Base-by-base conservation (phyloP, 257 asterid species). In the Lantana camara region DNA sequence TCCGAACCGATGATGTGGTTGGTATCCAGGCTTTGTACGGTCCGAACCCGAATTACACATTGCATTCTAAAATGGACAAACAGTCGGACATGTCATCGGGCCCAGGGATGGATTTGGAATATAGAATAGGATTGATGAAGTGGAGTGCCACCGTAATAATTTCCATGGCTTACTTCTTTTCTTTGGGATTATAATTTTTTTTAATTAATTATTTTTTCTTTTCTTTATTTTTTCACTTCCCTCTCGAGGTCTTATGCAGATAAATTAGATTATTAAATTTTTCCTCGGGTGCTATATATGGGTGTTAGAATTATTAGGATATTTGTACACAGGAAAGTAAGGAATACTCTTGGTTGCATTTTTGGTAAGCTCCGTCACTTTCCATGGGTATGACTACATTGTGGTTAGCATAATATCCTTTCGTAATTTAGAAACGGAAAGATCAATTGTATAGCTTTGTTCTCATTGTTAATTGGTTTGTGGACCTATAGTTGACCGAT, bases 21-120 rank as follows among this genome's bases (percentile, higher is more conserved):
- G 98, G 94, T 22, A 66, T 93, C 29, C 95, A 87, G 49, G 84
- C 89, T 0, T 14, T 93, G 15, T 93, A 93, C 38, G 98, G 98
- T 78, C 79, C 92, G 6, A 89, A 87, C 73, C 98, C 95, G 23
- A 82, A 83, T 74, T 87, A 80, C 46, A 75, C 63, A 20, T 76
- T 70, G 19, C 78, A 77, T 16, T 66, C 96, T 12, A 60, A 77
- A 17, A 60, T 81, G n/a, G 83, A 75, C 32, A 27, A 27, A 27
- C 32, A 27, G 17, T 84, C 96, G 5, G 93, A 83, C 38, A 45
- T 72, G 11, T 89, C 96, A 1, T 83, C 92, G 29, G 73, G 87
- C n/a, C n/a, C n/a, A n/a, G n/a, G n/a, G n/a, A n/a, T n/a, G n/a
- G n/a, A n/a, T n/a, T n/a, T n/a, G n/a, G n/a, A n/a, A 3, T 51